phyloP scores from a whole-genome alignment of 805 yeast species.

The Cyberlindnera petersonii region DNA sequence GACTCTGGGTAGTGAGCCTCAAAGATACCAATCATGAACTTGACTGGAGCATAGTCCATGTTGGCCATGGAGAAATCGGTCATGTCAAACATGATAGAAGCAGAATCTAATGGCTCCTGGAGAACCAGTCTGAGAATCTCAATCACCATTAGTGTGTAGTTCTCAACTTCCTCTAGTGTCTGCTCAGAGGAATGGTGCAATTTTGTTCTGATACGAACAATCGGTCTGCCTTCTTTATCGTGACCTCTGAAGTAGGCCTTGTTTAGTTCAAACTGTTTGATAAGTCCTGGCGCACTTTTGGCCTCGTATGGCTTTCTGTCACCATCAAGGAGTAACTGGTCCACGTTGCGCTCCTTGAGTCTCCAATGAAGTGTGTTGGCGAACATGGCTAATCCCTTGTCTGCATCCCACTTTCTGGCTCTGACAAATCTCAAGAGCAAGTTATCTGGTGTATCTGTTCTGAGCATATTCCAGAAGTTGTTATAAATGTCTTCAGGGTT shows the following conservation, averaged over 20 bases:
- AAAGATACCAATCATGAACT: conserved; percentile 81
- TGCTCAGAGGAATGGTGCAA: conserved; percentile 69
- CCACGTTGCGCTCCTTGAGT: conserved; percentile 52
- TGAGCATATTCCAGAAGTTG: conserved; percentile 55
- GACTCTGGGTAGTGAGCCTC: conserved; percentile 98
- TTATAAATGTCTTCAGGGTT: conserved; percentile 48
- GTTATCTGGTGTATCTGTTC: conserved; percentile 82
- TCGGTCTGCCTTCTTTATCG: conserved; percentile 72
- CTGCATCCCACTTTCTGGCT: conserved; percentile 83
- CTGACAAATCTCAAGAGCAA: conserved; percentile 69
- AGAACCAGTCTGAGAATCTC: conserved; percentile 79
- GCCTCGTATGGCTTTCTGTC: conserved; percentile 58
- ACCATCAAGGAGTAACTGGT: conserved; percentile 61
- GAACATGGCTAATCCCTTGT: conserved; percentile 65
- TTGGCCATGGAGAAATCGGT: conserved; percentile 83
- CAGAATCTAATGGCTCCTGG: conserved; percentile 72
- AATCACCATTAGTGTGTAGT: conserved; percentile 69
- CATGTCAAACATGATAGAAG: conserved; percentile 81
- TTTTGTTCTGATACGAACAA: conserved; percentile 76
- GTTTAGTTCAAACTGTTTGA: conserved; percentile 45
- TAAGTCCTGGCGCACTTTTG: conserved; percentile 40
- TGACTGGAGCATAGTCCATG: conserved; percentile 91
- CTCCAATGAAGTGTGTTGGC: conserved; percentile 79
- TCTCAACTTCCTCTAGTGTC: conserved; percentile 65
- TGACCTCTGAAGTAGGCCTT: conserved; percentile 74